These are phyloP conservation scores for Podaxis sp. DNA, from an alignment of 768 basidiomycete species.

Conservation along the genomic window DNA sequence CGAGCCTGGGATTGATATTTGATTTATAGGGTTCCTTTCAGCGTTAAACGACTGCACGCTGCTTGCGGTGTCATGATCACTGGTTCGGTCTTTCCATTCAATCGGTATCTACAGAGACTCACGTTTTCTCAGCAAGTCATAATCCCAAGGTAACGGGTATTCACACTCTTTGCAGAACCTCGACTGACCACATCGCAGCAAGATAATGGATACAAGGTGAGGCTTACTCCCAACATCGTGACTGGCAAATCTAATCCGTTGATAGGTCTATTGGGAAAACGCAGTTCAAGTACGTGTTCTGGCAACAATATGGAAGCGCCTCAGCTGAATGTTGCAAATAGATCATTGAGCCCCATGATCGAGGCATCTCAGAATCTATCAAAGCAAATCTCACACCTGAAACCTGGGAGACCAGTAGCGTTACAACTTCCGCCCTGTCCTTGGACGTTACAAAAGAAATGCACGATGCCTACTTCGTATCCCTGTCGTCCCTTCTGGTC, in stretches of 20 bases:
- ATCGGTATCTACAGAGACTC: conserved; percentile 1
- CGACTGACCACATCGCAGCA: conserved; percentile 37
- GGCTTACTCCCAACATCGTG: not conserved
- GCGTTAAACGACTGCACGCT: conserved; percentile 61
- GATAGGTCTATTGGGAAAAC: conserved; percentile 87
- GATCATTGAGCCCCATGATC: conserved; percentile 85
- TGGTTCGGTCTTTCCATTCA: conserved; percentile 40
- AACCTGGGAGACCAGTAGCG: conserved; percentile 36
- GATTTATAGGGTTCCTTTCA: conserved; percentile 70
- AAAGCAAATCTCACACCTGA: conserved; percentile 54
- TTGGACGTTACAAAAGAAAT: conserved; percentile 59
- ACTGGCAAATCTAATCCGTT: not conserved
- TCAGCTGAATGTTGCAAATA: conserved; percentile 26
- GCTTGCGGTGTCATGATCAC: conserved; percentile 92
- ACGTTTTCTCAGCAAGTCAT: conserved; percentile 59
- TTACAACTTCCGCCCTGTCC: conserved; percentile 43
- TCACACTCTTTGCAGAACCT: not conserved
- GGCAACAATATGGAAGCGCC: not conserved
- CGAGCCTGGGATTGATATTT: not conserved
- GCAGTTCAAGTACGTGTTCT: conserved; percentile 62
- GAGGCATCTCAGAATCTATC: conserved; percentile 71
- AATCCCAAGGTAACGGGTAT: conserved; percentile 73
- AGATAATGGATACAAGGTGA: conserved; percentile 87
- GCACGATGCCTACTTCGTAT: conserved; percentile 54
- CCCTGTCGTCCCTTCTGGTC: conserved; percentile 29